phyloP scores from a whole-genome alignment of 148 eudicot species.

The Spergularia marina region DNA sequence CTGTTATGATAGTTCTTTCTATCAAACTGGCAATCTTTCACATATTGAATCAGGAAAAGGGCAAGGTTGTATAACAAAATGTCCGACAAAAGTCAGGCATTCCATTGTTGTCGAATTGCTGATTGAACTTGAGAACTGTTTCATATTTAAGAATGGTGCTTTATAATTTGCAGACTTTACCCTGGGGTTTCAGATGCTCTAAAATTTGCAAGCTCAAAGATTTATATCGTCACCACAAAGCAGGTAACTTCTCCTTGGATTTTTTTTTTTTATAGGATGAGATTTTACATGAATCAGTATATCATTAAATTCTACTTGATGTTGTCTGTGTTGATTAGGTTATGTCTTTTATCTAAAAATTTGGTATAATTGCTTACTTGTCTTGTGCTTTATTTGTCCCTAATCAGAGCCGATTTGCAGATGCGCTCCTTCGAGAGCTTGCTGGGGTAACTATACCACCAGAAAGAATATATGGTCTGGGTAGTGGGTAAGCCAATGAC shows the following conservation, averaged over 20 bases:
- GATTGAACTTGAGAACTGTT: not conserved
- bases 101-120: not conserved
- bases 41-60: not conserved
- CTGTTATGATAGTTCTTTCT: slow-evolving; percentile 3
- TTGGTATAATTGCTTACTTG: slow-evolving; percentile 2
- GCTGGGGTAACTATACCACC: slow-evolving; percentile 89
- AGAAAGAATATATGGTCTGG: slow-evolving; percentile 88
- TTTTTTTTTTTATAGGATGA: too few species aligned
- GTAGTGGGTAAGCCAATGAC: slow-evolving; percentile 66
- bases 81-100: not conserved
- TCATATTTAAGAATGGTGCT: not conserved
- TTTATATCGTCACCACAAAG: slow-evolving; percentile 93
- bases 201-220: slow-evolving; percentile 77
- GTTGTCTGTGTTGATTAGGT: too few species aligned
- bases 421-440: slow-evolving; percentile 77
- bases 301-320: too few species aligned
- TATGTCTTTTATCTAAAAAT: not conserved
- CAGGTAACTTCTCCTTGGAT: slow-evolving; percentile 43
- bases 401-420: slow-evolving; percentile 85
- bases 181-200: slow-evolving; percentile 96
- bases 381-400: slow-evolving; percentile 9
- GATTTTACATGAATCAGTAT: too few species aligned
- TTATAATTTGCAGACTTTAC: slow-evolving; percentile 68
- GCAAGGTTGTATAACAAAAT: not conserved
- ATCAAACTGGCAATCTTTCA: not conserved